Evolutionary conservation across 331 rosid genomes (phyloP).

Genomic region (Cydonia oblonga): DNA sequence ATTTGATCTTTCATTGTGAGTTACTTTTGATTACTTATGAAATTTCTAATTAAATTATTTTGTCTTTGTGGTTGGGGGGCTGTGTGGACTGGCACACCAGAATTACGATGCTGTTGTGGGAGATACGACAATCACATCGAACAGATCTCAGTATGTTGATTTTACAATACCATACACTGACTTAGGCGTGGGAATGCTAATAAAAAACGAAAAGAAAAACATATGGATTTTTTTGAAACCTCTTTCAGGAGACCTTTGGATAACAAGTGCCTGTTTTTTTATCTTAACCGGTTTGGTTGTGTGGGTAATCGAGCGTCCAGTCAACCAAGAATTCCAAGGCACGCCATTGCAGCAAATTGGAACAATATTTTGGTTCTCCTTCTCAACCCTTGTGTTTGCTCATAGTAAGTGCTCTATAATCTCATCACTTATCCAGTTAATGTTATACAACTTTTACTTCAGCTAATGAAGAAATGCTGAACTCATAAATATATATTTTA

Average conservation of each 20-base stretch:
- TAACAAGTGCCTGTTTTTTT: background rate
- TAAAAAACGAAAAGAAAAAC: background rate
- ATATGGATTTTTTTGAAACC: conserved; percentile 14
- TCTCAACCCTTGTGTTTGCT: conserved; percentile 10
- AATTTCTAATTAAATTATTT: no score
- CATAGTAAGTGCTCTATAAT: conserved; percentile 2
- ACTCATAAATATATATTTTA: no score
- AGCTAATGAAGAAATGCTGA: background rate
- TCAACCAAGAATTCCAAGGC: conserved; percentile 9
- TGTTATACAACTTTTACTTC: no score
- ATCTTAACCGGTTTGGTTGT: conserved; percentile 7
- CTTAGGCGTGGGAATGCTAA: background rate
- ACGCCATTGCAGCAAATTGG: conserved; percentile 1
- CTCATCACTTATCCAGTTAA: background rate
- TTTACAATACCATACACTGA: conserved; percentile 4
- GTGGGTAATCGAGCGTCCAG: conserved; percentile 4
- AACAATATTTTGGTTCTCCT: conserved; percentile 4
- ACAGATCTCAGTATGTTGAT: background rate
- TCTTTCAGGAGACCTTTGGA: conserved; percentile 6
- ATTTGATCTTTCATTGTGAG: background rate
- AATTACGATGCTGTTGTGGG: background rate
- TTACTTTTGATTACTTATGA: background rate
- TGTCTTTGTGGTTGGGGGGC: no score
- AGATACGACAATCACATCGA: background rate
- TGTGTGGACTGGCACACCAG: background rate